Conservation (phyloP, 495 filamentous ascomycete genomes). For the Rostrohypoxylon terebratum region DNA sequence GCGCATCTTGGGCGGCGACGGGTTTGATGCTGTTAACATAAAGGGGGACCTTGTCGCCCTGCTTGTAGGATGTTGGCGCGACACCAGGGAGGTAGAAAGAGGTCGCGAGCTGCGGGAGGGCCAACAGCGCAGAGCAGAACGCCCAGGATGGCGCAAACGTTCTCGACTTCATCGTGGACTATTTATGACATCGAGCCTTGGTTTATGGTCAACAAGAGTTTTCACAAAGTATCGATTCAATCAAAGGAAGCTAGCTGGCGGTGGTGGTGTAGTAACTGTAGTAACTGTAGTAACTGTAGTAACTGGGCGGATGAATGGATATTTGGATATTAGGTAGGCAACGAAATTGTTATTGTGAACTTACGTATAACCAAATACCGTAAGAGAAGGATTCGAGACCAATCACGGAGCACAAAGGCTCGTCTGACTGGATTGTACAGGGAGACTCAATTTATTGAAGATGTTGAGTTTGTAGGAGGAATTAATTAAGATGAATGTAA, state of each 20-base stretch:
- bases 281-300: too few relatives aligned
- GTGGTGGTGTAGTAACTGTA: background rate
- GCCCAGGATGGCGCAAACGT: conserved; percentile 61
- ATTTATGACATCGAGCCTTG: conserved; percentile 39
- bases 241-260: background rate
- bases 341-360: conserved; percentile 11
- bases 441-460: background rate
- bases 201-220: background rate
- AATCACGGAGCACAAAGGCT: conserved; percentile 44
- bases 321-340: background rate
- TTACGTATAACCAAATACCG: conserved; percentile 37
- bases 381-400: conserved; percentile 33
- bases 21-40: conserved; percentile 94
- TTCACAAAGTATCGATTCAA: background rate
- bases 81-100: conserved; percentile 98
- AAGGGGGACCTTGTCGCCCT: conserved; percentile 81
- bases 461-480: background rate
- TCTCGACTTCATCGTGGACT: conserved; percentile 59
- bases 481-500: conserved; percentile 10
- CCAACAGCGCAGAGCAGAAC: conserved; percentile 59
- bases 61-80: conserved; percentile 89
- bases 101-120: conserved; percentile 66
- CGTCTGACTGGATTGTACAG: conserved; percentile 1
- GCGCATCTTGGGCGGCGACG: conserved; percentile 77
- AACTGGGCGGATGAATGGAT: background rate